Base-by-base conservation (phyloP, 2,329 filamentous ascomycete species). In the Magnaporthales sp. region DNA sequence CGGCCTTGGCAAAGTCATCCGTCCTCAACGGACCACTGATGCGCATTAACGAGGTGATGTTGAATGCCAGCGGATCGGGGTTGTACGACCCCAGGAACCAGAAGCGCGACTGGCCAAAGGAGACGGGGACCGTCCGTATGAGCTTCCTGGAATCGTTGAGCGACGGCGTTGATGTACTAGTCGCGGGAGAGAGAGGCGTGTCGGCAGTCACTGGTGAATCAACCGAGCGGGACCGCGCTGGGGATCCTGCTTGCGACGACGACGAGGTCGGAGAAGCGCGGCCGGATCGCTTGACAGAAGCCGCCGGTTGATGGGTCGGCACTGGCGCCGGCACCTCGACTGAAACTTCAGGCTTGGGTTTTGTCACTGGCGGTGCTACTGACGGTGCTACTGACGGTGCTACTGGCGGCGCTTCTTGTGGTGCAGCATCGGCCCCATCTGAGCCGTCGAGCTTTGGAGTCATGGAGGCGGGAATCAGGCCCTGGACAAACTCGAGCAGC, bases 31-130 rank as follows among this genome's bases (percentile, higher is more conserved):
- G 32, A 19, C 32, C 80, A 0, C 58, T 70, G 2, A 82, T 56
- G 1, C 72, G 67, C 66, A 74, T 72, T 0, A 63, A 70, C 1
- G 74, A 69, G 0, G 78, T 75, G 32, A 77, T 72, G 68, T 84
- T 84, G 68, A 75, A 78, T 1, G 77, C 76, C 0, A 75, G 78
- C 11, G 72, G 72, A 63, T 83, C 76, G 5, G 78, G 68, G 3
- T 80, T 31, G 7, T 71, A 73, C 8, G 71, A 67, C 2, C 69
- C 67, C 0, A 78, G 67, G 67, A 80, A 79, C 78, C 78, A 83
- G 68, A 81, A 79, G 0, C 78, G 71, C 0, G 76, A 72, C 68
- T 82, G 80, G 7, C 71, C 75, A n/a, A 74, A 74, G 4, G 80
- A 80, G 67, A 81, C 76, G 5, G 66, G 74, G 63, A 56, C 46